Evolutionary conservation across 1,284 basidiomycete genomes (phyloP).

Genomic region (Porogramme epimiltina): DNA sequence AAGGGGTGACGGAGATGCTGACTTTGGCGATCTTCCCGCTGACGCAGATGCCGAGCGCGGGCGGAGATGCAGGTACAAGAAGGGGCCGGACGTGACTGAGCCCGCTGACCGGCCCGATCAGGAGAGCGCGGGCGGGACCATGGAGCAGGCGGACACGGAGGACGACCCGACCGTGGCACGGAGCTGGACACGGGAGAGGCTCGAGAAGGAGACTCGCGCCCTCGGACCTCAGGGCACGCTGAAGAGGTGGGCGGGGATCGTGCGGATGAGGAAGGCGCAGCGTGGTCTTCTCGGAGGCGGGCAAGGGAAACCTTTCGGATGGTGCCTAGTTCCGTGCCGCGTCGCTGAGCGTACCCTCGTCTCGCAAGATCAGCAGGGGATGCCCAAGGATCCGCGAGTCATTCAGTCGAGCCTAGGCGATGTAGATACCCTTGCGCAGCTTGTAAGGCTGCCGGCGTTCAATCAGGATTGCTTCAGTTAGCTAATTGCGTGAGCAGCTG

Average conservation of each 20-base stretch:
- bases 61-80: neutral
- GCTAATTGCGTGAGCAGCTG: neutral
- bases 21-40: conserved; percentile 9
- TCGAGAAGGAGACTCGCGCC: conserved; percentile 10
- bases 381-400: neutral
- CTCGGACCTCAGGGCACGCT: neutral
- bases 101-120: neutral
- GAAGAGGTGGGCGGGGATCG: conserved; percentile 8
- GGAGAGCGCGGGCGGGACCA: neutral
- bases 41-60: neutral
- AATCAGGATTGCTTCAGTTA: too few relatives aligned
- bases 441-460: too few relatives aligned
- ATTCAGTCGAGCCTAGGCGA: too few relatives aligned
- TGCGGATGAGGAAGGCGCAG: conserved; percentile 1
- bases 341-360: neutral
- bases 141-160: neutral
- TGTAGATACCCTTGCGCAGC: too few relatives aligned
- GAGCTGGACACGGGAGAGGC: conserved; percentile 2
- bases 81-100: neutral
- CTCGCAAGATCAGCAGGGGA: neutral
- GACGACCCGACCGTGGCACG: neutral
- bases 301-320: neutral
- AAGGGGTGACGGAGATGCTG: neutral
- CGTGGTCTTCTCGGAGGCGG: neutral
- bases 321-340: neutral